Conservation (phyloP, 129 eudicot genomes). For the Flaveria trinervia region DNA sequence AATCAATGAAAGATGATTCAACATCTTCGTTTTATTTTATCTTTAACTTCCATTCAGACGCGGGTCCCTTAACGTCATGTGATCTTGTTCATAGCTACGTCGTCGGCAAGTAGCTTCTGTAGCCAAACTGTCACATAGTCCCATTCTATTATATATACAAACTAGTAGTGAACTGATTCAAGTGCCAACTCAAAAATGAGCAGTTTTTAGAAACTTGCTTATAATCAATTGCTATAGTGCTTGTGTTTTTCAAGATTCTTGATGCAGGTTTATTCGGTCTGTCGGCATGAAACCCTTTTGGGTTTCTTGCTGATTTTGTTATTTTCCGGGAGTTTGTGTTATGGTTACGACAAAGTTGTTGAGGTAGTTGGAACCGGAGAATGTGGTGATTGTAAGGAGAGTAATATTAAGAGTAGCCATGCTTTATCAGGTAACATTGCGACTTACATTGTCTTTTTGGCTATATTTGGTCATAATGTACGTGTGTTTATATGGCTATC, state of each 20-base stretch:
- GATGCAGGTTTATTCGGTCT: constrained; percentile 50
- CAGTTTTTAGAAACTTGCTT: constrained; percentile 20
- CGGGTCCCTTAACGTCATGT: constrained; percentile 63
- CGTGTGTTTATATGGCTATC: too few species aligned
- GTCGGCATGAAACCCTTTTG: constrained; percentile 41
- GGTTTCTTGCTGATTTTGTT: constrained; percentile 54
- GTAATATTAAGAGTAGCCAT: constrained; percentile 56
- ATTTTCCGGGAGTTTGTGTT: constrained; percentile 41
- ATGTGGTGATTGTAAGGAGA: constrained; percentile 77
- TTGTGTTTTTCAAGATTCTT: constrained; percentile 17
- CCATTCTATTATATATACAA: constrained; percentile 49
- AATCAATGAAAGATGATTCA: constrained; percentile 58
- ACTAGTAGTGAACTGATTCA: constrained; percentile 17
- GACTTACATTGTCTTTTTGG: constrained; percentile 35
- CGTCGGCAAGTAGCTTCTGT: constrained; percentile 30
- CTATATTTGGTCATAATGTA: background rate
- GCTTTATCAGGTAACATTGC: constrained; percentile 67
- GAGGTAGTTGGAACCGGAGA: constrained; percentile 73
- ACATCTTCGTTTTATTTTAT: background rate
- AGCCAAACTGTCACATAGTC: constrained; percentile 12
- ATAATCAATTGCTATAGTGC: background rate
- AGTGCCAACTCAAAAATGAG: constrained; percentile 33
- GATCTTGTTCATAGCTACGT: constrained; percentile 42
- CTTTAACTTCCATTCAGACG: constrained; percentile 26
- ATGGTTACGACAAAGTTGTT: constrained; percentile 51